Evolutionary conservation across 2,329 filamentous ascomycete genomes (phyloP), one percentile per base, ranked within the genome.

Genomic region (Conoideocrella luteorostrata): DNA sequence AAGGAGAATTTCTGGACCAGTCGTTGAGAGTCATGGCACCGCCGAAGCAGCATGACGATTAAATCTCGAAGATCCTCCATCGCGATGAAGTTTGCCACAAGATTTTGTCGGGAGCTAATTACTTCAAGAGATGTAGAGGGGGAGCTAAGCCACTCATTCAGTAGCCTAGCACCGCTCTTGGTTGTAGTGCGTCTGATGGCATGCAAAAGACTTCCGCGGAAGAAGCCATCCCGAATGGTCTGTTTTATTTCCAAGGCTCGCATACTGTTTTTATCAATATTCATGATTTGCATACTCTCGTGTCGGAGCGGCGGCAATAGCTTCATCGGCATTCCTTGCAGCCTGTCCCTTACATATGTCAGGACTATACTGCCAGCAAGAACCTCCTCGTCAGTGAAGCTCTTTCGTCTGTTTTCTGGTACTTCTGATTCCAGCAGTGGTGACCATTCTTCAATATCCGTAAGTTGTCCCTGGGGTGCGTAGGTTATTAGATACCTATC

Each of bases 1-100:
- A 97, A 77, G 1, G 91, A 86, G 61, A 98, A 97, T 59, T 93
- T 96, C 57, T 97, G 93, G 2, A 95, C 82, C 3, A 98, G 72
- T 2, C 93, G 85, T 56, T 94, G 84, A 2, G 88, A 88, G 65
- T 98, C 93, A 54, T 88, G 83, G 41, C 83, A 91, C 20, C 80
- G 76, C 49, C 80, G 78, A 2, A 98, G 71, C 3, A 94, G 70
- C 13, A 77, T 61, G 1, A 80, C 68, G 20, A 94, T 67, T 34
- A 78, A 73, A 52, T 95, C 86, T 33, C 86, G 79, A 5, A 96
- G 71, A 32, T 80, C 68, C 17, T 76, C 70, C 46, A 85, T 69
- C 2, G 76, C 66, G 5, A 91, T 70, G 60, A 97, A 86, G 35
- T 80, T 75, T 17, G 84, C 77, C 4, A 96, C 89, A 1, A 97